Percentiles rank a stretch among this genome's conserved stretches.
Evolutionary conservation across 805 yeast species (phyloP).

Genomic region (Priceomyces medius): DNA sequence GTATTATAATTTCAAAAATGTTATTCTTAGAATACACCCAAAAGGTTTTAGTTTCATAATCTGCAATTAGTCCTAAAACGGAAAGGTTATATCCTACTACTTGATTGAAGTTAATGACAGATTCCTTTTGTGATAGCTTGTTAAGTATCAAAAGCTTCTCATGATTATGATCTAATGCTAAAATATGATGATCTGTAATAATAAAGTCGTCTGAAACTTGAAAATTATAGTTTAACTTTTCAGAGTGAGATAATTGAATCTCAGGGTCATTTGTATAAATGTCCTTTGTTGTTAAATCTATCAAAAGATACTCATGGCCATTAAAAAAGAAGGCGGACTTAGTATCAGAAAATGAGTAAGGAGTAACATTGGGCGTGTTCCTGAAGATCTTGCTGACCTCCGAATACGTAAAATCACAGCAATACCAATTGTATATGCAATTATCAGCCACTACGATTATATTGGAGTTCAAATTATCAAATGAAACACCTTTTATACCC

Average conservation of each 20-base stretch:
- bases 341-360: conserved; percentile 4
- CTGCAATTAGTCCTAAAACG: conserved; percentile 31
- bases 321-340: conserved; percentile 15
- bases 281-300: conserved; percentile 14
- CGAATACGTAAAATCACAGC: conserved; percentile 27
- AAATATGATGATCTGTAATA: conserved; percentile 31
- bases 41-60: conserved; percentile 47
- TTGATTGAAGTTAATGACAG: conserved; percentile 4
- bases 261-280: conserved; percentile 32
- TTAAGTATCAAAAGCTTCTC: conserved; percentile 24
- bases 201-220: conserved; percentile 16
- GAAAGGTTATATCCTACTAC: conserved; percentile 8
- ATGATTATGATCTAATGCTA: conserved; percentile 17
- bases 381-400: conserved; percentile 32
- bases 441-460: conserved; percentile 21
- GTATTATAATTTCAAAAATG: conserved; percentile 70
- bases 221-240: conserved; percentile 11
- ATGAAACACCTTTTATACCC: conserved; percentile 2
- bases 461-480: conserved; percentile 20
- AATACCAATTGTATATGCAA: conserved; percentile 30
- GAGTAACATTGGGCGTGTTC: conserved; percentile 12
- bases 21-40: conserved; percentile 69
- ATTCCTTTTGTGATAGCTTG: conserved; percentile 22
- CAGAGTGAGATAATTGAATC: conserved; percentile 18
- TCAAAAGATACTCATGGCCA: conserved; percentile 13